Conservation (phyloP, 345 rosid species). For the Viola odorata region DNA sequence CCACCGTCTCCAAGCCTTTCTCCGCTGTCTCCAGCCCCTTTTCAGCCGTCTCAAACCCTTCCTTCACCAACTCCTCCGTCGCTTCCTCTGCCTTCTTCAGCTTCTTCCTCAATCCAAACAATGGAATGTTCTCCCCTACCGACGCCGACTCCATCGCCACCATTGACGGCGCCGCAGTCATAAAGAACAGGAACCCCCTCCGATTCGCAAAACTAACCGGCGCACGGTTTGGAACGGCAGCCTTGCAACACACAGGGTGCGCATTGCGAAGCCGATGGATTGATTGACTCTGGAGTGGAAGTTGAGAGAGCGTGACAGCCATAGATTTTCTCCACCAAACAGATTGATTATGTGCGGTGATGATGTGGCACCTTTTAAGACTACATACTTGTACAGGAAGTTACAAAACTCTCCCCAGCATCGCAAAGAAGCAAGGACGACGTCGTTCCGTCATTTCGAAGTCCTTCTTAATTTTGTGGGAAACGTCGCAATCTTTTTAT, state of each 20-base stretch:
- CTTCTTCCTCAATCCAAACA: constrained; percentile 76
- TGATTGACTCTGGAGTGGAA: constrained; percentile 21
- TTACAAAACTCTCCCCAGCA: too few species aligned
- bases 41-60: constrained; percentile 59
- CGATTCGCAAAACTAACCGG: constrained; percentile 28
- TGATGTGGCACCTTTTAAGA: too few species aligned
- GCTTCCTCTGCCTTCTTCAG: constrained; percentile 63
- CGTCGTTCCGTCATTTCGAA: background rate
- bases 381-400: too few species aligned
- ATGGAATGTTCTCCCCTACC: constrained; percentile 52
- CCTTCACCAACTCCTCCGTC: constrained; percentile 65
- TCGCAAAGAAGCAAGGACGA: too few species aligned
- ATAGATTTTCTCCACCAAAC: constrained; percentile 14
- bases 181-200: constrained; percentile 44
- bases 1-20: constrained; percentile 34
- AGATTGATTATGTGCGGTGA: too few species aligned
- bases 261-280: constrained; percentile 15
- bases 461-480: background rate
- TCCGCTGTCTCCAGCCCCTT: constrained; percentile 37
- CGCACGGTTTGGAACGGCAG: constrained; percentile 21
- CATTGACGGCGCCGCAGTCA: constrained; percentile 49
- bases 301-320: constrained; percentile 41
- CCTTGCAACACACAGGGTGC: constrained; percentile 25
- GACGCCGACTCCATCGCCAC: constrained; percentile 30
- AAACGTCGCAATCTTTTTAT: background rate